phyloP scores from a whole-genome alignment of 768 basidiomycete genomes.

The Suillus bovinus region DNA sequence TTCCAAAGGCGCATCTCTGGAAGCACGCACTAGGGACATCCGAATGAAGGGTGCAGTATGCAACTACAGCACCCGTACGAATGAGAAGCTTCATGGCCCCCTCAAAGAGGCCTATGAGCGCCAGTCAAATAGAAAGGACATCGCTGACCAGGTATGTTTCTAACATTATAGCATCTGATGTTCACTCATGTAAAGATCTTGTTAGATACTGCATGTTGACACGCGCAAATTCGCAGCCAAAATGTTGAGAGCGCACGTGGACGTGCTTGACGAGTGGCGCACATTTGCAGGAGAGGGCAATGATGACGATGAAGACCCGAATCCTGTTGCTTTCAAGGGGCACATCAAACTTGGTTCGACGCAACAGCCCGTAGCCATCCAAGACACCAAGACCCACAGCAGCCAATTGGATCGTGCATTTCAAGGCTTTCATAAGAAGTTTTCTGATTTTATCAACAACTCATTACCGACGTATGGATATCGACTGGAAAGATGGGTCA shows the following conservation, averaged over 20 bases:
- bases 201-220: background rate
- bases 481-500: background rate
- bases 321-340: background rate
- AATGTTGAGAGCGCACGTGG: background rate
- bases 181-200: too few species aligned
- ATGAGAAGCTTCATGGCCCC: background rate
- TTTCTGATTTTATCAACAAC: constrained; percentile 1
- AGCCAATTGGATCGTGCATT: too few species aligned
- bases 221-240: background rate
- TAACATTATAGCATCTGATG: too few species aligned
- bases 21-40: background rate
- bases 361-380: background rate
- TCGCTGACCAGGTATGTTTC: background rate
- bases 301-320: background rate
- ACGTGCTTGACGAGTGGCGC: background rate
- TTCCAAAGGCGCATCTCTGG: background rate
- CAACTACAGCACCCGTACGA: background rate
- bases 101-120: background rate
- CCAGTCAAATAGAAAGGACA: background rate
- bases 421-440: too few species aligned
- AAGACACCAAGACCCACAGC: background rate
- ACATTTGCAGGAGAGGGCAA: background rate
- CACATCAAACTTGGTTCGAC: constrained; percentile 5
- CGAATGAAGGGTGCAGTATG: background rate
- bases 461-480: constrained; percentile 1